Conservation (phyloP, 2,329 filamentous ascomycete genomes). For the Pseudogymnoascus sp. region DNA sequence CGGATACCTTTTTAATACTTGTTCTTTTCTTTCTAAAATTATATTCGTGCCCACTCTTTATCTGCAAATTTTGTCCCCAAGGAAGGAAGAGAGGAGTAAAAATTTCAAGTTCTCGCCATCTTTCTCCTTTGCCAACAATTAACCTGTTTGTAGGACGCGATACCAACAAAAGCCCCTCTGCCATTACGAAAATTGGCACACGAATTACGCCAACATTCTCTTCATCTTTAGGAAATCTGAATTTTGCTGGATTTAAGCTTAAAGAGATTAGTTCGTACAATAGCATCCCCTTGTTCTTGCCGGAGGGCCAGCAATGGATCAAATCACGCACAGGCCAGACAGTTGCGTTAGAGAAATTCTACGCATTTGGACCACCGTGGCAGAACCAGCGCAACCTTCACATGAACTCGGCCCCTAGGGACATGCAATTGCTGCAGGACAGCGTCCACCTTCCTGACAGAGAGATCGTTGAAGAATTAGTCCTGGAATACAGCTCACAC, state of each 20-base stretch:
- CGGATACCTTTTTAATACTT: background rate
- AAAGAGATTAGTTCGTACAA: constrained; percentile 41
- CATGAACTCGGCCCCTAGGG: constrained; percentile 12
- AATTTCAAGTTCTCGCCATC: background rate
- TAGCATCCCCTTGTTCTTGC: constrained; percentile 44
- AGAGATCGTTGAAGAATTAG: background rate
- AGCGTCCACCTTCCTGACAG: constrained; percentile 7
- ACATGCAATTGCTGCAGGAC: constrained; percentile 33
- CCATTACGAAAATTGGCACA: background rate
- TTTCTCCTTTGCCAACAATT: background rate
- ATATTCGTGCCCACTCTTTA: background rate
- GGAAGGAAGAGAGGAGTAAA: background rate
- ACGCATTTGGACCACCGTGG: background rate
- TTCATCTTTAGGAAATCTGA: constrained; percentile 31
- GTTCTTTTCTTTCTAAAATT: background rate
- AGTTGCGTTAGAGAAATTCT: constrained; percentile 21
- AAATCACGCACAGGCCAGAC: constrained; percentile 38
- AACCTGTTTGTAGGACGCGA: background rate
- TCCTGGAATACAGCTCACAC: background rate
- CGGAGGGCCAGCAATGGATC: constrained; percentile 43
- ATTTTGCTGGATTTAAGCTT: constrained; percentile 42
- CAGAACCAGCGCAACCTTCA: constrained; percentile 21
- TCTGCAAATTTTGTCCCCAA: background rate
- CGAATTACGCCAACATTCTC: background rate
- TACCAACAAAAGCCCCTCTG: background rate